Conservation (phyloP, 2,329 filamentous ascomycete species). For the Epichloe amarillans region DNA sequence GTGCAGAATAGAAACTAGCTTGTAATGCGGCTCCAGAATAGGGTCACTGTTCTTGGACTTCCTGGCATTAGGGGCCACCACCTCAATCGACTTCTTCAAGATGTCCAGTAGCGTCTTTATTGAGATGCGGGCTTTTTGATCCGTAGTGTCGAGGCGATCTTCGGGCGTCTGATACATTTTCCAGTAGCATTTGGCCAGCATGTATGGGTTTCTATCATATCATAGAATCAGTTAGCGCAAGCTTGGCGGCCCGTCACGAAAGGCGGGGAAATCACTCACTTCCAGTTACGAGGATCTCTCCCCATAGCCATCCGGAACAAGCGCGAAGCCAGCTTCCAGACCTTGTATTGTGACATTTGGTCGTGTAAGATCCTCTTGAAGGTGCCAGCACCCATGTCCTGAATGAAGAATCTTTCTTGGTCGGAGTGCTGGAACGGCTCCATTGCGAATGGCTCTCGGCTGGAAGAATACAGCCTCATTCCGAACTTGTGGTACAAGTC, state of each 20-base stretch:
- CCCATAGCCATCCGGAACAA: slow-evolving; percentile 43
- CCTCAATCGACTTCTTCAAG: slow-evolving; percentile 37
- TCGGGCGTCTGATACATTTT: slow-evolving; percentile 44
- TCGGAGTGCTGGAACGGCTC: slow-evolving; percentile 45
- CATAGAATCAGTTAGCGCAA: slow-evolving; percentile 12
- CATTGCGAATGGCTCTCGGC: slow-evolving; percentile 49
- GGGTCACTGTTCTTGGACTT: slow-evolving; percentile 55
- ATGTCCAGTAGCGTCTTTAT: slow-evolving; percentile 30
- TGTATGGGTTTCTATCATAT: slow-evolving; percentile 38
- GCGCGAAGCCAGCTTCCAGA: slow-evolving; percentile 46
- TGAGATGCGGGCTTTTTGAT: slow-evolving; percentile 20
- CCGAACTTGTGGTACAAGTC: slow-evolving; percentile 48
- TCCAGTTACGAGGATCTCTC: slow-evolving; percentile 42
- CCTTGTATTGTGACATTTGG: slow-evolving; percentile 45
- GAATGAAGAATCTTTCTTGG: slow-evolving; percentile 43
- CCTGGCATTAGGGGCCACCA: slow-evolving; percentile 36
- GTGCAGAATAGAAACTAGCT: slow-evolving; percentile 68
- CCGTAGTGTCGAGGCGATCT: slow-evolving; percentile 30
- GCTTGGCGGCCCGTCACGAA: not conserved
- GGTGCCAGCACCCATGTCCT: slow-evolving; percentile 34
- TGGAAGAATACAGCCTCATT: slow-evolving; percentile 49
- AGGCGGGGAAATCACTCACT: slow-evolving; percentile 25
- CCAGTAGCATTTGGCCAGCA: slow-evolving; percentile 50
- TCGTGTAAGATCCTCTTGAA: slow-evolving; percentile 39
- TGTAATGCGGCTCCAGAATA: slow-evolving; percentile 84